Conservation (phyloP, 73 alveolate species). For the Tetrahymena borealis region DNA sequence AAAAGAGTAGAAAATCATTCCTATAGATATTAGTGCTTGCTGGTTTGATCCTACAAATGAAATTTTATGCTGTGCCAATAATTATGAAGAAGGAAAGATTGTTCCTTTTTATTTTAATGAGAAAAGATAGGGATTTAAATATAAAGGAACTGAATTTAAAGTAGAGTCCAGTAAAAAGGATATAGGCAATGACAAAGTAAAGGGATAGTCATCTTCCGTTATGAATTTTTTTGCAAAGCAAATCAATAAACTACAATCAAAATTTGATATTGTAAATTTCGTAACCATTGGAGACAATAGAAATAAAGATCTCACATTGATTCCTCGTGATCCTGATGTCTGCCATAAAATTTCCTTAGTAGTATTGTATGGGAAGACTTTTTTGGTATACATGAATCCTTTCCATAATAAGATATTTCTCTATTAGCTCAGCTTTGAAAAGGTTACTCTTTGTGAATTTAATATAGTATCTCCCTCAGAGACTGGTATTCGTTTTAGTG, state of each 20-base stretch:
- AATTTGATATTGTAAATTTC: neutral
- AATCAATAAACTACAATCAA: neutral
- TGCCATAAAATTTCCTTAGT: neutral
- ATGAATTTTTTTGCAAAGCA: neutral
- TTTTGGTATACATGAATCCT: neutral
- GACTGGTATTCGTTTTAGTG: neutral
- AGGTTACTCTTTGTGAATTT: neutral
- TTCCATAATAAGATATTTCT: neutral
- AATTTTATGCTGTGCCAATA: neutral
- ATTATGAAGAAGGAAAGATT: neutral
- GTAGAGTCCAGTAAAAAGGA: neutral
- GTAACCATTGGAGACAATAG: neutral
- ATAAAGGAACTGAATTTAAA: neutral
- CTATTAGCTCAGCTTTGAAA: neutral
- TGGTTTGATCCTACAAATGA: neutral
- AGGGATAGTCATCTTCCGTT: neutral
- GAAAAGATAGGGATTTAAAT: neutral
- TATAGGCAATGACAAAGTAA: neutral
- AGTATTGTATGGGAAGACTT: neutral
- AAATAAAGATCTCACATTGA: neutral
- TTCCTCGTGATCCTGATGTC: neutral
- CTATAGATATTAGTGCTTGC: neutral
- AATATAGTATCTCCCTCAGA: neutral
- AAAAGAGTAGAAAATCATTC: neutral
- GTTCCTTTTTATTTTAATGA: neutral